Conservation (phyloP, 2,329 filamentous ascomycete genomes). For the Colletotrichum sp. region DNA sequence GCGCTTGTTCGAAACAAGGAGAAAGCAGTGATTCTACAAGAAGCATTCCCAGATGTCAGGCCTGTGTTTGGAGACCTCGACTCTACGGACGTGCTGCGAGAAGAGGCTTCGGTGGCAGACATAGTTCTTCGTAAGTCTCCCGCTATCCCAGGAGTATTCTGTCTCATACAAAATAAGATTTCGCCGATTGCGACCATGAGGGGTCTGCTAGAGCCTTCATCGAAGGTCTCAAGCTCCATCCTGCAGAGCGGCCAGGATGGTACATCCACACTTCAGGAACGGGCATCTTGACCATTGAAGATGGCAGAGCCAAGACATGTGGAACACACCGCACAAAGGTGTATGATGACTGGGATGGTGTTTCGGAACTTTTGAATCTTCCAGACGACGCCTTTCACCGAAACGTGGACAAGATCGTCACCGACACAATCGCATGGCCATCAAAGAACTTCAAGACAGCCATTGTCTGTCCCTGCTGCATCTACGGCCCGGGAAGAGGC, state of each 20-base stretch:
- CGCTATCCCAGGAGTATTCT: fast-evolving
- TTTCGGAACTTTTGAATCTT: background rate
- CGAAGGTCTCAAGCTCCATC: background rate
- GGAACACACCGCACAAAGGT: background rate
- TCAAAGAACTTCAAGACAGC: background rate
- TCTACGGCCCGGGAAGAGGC: background rate
- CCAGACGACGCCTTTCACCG: background rate
- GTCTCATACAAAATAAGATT: fast-evolving
- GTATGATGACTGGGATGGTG: background rate
- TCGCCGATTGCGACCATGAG: background rate
- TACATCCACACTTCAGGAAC: background rate
- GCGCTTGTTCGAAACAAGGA: background rate
- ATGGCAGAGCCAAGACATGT: background rate
- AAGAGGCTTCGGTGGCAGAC: background rate
- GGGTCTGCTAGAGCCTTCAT: background rate
- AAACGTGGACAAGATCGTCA: background rate
- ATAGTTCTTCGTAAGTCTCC: background rate
- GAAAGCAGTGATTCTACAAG: background rate
- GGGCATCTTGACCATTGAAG: background rate
- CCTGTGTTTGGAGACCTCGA: background rate
- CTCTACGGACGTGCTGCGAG: fast-evolving
- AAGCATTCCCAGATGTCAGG: background rate
- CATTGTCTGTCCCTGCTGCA: background rate
- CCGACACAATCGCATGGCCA: fast-evolving
- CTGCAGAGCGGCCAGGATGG: background rate